Base-by-base conservation (phyloP, 352 stramenopile species). In the Globisporangium splendens region DNA sequence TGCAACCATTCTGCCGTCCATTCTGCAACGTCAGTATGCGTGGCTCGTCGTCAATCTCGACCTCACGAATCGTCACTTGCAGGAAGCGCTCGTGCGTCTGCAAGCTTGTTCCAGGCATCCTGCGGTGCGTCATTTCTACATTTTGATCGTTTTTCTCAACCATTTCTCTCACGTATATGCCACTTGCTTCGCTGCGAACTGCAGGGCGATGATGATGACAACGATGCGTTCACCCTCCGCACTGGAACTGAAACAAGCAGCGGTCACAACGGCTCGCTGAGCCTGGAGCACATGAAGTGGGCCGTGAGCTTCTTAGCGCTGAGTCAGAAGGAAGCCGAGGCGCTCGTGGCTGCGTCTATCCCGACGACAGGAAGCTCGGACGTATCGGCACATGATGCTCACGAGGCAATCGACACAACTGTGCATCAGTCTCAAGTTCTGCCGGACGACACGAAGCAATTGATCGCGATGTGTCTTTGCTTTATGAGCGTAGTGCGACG, bases 21-120 rank as follows among this genome's bases (percentile, higher is more conserved):
- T 75, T 22, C 62, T 88, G 28, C 75, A 85, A 53, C 72, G 74
- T 11, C 80, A 90, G 42, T 82, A 86, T 51, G 69, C 75, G 10
- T 92, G 84, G 84, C 65, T 94, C 8, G 53, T 75, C 54, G 62
- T 72, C 33, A 92, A 92, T 53, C 53, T 94, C 39, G 68, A 90
- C 20, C 56, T 67, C 31, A 94, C 82, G 11, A 92, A 94, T 46
- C 54, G 62, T 15, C 64, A 77, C 31, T 62, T 94, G 22, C 70
- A 77, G 50, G 56, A 70, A 15, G 82, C 79, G 13, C 59, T 94
- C 35, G 55, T 87, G 15, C 72, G 59, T 43, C 75, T 94, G n/a
- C 77, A 93, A 58, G 72, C 77, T 8, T 69, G 77, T 57, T 70
- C 69, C 10, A 41, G 50, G 12, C 24, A 3, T 17, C 20, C 3